A percentile compares a stretch with the other conserved stretches of the same genome.
Conservation (phyloP, 352 stramenopile genomes). For the Hyaloperonospora arabidopsidis region DNA sequence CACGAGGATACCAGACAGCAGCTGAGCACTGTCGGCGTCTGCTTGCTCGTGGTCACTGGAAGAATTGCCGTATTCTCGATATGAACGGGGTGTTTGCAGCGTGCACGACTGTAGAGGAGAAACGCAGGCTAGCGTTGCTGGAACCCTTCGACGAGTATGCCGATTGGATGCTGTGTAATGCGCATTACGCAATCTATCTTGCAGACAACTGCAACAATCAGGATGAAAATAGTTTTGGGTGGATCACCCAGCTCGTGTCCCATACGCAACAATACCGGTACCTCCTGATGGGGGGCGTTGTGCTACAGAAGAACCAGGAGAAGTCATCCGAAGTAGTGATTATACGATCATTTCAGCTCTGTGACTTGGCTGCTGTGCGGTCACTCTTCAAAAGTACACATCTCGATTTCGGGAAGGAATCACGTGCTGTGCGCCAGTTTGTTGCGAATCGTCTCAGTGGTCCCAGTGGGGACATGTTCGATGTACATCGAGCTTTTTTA, state of each 20-base stretch:
- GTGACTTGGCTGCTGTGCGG: constrained; percentile 37
- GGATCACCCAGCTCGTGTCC: constrained; percentile 22
- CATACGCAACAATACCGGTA: constrained; percentile 13
- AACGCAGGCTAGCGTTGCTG: constrained; percentile 34
- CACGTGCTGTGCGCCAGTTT: constrained; percentile 63
- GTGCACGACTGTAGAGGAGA: constrained; percentile 34
- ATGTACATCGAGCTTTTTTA: constrained; percentile 43
- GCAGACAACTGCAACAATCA: constrained; percentile 26
- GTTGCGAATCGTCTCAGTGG: constrained; percentile 44
- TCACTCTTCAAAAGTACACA: constrained; percentile 57
- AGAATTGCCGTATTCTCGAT: constrained; percentile 38
- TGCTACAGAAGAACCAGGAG: neutral
- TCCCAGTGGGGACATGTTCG: constrained; percentile 41
- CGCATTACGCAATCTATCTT: constrained; percentile 59
- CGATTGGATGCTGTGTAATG: constrained; percentile 58
- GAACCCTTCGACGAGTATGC: constrained; percentile 66
- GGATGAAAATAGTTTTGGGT: constrained; percentile 16
- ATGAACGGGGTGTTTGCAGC: constrained; percentile 56
- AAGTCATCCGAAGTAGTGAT: constrained; percentile 13
- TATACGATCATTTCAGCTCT: constrained; percentile 44
- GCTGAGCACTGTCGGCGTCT: constrained; percentile 36
- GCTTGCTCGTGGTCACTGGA: constrained; percentile 27
- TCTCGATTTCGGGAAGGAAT: constrained; percentile 38
- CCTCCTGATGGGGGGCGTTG: constrained; percentile 17
- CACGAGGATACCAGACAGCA: constrained; percentile 29